Conservation (phyloP, 345 rosid genomes). For the Litchi chinensis region DNA sequence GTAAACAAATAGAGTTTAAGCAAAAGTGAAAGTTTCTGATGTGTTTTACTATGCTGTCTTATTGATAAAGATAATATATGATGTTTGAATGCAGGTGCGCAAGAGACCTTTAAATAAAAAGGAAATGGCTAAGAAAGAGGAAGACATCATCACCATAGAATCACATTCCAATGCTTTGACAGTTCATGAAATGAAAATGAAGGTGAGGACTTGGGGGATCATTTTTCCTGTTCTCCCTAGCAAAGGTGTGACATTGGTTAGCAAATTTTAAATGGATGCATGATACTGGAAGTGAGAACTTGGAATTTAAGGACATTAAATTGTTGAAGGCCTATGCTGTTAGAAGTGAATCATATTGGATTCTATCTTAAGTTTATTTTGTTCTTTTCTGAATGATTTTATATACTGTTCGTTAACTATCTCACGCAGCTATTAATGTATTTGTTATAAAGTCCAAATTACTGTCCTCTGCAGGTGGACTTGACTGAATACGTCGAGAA, state of each 20-base stretch:
- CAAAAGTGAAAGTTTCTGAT: constrained; percentile 5
- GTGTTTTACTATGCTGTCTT: neutral
- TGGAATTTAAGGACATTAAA: neutral
- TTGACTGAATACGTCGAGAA: constrained; percentile 60
- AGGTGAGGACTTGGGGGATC: constrained; percentile 37
- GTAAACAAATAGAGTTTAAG: neutral
- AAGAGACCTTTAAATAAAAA: constrained; percentile 61
- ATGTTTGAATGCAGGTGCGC: constrained; percentile 49
- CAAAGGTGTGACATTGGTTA: neutral
- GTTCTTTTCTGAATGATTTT: neutral
- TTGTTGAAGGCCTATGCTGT: neutral
- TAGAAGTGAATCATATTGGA: neutral
- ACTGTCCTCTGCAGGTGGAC: constrained; percentile 49
- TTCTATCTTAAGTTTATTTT: neutral
- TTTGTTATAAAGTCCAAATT: neutral
- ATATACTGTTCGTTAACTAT: neutral
- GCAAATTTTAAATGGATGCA: neutral
- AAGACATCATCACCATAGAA: constrained; percentile 52
- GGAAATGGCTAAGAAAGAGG: constrained; percentile 56
- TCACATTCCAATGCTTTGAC: constrained; percentile 43
- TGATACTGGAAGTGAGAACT: neutral
- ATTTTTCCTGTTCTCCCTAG: constrained; percentile 2
- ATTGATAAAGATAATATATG: neutral
- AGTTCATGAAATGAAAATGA: constrained; percentile 60
- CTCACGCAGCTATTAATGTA: neutral